Evolutionary conservation across 139 green algal species (phyloP).

Genomic region (Zygnema circumcarinatum): DNA sequence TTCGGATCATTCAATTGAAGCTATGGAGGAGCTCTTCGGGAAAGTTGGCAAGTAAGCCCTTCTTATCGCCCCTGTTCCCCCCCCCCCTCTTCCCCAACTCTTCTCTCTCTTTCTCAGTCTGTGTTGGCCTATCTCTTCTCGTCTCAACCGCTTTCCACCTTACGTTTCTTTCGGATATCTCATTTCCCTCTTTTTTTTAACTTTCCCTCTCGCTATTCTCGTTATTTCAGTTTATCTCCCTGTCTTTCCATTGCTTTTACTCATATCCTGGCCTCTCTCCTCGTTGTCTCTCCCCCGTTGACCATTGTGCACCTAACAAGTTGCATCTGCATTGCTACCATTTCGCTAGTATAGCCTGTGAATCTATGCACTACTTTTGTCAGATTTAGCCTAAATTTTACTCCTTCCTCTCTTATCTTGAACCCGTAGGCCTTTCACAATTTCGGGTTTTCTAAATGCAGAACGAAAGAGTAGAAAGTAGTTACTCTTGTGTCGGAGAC

Average conservation of each 20-base stretch:
- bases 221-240: background rate
- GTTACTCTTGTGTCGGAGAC: too few relatives aligned
- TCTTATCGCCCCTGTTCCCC: too few relatives aligned
- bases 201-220: background rate
- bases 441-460: too few relatives aligned
- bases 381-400: too few relatives aligned
- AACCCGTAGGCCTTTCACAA: too few relatives aligned
- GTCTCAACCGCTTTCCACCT: background rate
- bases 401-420: too few relatives aligned
- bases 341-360: too few relatives aligned
- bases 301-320: too few relatives aligned
- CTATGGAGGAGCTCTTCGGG: slow-evolving; percentile 55
- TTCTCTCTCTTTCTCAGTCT: background rate
- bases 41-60: slow-evolving; percentile 53
- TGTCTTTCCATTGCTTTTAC: background rate
- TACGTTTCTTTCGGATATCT: background rate
- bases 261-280: background rate
- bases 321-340: too few relatives aligned
- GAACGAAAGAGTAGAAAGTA: too few relatives aligned
- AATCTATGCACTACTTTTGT: too few relatives aligned
- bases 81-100: slow-evolving; percentile 1
- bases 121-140: background rate
- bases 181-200: background rate
- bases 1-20: slow-evolving; percentile 50
- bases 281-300: background rate